Evolutionary conservation across 2,329 filamentous ascomycete species (phyloP), one percentile per base, ranked within the genome.

Genomic region (Mollisiaceae sp.): DNA sequence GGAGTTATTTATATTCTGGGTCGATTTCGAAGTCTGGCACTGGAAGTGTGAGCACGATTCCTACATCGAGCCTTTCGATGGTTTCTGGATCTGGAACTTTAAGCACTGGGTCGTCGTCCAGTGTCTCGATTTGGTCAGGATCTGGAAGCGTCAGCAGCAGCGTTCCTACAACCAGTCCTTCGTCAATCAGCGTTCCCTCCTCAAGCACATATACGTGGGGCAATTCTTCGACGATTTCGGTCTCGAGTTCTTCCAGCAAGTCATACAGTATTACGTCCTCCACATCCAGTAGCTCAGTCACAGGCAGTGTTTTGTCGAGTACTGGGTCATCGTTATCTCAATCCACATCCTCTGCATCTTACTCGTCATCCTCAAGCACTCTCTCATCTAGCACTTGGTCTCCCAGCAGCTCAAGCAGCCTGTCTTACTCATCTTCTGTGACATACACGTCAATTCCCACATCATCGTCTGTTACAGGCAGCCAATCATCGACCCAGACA

Each of bases 141-240:
- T 50, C 45, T 50, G 45, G 45, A 50, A 22, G n/a, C n/a, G 45
- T n/a, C 8, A 50, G 45, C 45, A 50, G 45, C 45, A 50, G 45
- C n/a, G 11, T 50, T 50, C 20, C 45, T 8, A 43, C 41, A 50
- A 50, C 45, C 18, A 24, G 45, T 50, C 45, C 45, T 50, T 50
- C 45, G n/a, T 50, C 45, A 8, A 20, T 50, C 45, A 24, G 45
- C 20, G 45, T 50, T 5, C 24, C 45, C 11, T 50, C 45, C n/a
- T 50, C 45, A 8, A 50, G 9, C 18, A 50, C 45, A 22, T 50
- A 50, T 50, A 50, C 45, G 11, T 50, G 45, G 45, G 45, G 45
- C n/a, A 50, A 50, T 50, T 50, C n/a, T 22, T 50, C 45, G n/a
- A 22, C 45, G n/a, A 9, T 50, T 8, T 50, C 45, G 45, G 22